Base-by-base conservation (phyloP, 106 monocot genomes). In the Acorus calamus region DNA sequence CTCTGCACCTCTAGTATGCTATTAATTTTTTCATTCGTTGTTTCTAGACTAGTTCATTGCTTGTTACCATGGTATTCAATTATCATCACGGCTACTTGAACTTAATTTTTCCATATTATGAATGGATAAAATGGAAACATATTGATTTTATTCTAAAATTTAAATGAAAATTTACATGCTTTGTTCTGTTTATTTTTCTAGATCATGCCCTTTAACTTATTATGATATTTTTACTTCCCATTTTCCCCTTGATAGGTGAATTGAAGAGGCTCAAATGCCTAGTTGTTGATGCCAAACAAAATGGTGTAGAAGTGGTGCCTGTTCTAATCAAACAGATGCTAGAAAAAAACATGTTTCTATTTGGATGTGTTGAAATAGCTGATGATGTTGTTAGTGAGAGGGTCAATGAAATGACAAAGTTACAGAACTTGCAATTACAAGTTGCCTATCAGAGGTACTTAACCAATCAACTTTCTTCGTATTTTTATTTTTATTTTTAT, bases 311-410 rank as follows among this genome's bases (percentile, higher is more conserved):
- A 65, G 56, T 79, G n/a, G 85, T 81, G 60, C 61, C 72, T n/a
- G 70, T 85, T 71, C 63, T 98, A 49, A 88, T 92, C 9, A 92
- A 81, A 78, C 87, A 70, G 67, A 98, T 98, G 96, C 70, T 92
- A 3, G 64, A 78, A 46, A 70, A 62, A 43, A 62, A 77, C 42
- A 74, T 82, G 67, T 73, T 98, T 72, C 67, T 98, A 66, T 91
- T 92, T 83, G 96, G 96, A 14, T 83, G 62, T 79, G 76, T 83
- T 64, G 83, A 98, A 69, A 71, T 71, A 49, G 71, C 47, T 47
- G 59, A 56, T 81, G 56, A 57, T 49, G 74, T 74, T 59, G 44
- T 70, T 4, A 66, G 41, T 50, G 76, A 85, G 61, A 80, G 59
- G 50, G 54, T 75, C 56, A 79, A 88, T 59, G 85, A 80, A 50